Evolutionary conservation across 2,329 filamentous ascomycete genomes (phyloP).

Genomic region (Fusarium praegraminearum): DNA sequence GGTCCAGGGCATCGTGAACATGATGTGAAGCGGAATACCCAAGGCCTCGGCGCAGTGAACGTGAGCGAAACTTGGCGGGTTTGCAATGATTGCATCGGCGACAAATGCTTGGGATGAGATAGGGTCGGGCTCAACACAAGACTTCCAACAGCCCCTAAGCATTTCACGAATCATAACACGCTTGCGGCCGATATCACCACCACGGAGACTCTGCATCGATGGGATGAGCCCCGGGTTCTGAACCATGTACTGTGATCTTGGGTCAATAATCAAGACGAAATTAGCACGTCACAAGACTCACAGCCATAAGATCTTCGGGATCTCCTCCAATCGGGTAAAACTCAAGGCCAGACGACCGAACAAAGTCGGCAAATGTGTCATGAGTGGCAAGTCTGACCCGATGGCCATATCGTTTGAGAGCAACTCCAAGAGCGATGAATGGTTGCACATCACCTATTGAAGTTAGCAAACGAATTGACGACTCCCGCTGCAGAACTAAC

Average conservation of each 20-base stretch:
- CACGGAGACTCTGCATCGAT: background rate
- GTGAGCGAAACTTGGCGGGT: constrained; percentile 82
- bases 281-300: background rate
- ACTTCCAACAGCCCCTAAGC: background rate
- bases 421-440: constrained; percentile 24
- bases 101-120: constrained; percentile 62
- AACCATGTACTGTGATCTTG: background rate
- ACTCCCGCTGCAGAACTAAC: background rate
- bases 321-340: constrained; percentile 32
- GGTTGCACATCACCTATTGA: constrained; percentile 26
- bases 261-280: accelerated
- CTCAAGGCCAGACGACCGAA: constrained; percentile 1
- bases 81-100: constrained; percentile 84
- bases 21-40: constrained; percentile 81
- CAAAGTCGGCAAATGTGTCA: constrained; percentile 15
- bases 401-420: constrained; percentile 24
- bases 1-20: constrained; percentile 89
- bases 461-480: background rate
- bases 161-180: constrained; percentile 5
- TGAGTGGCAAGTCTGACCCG: constrained; percentile 30
- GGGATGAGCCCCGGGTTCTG: constrained; percentile 7
- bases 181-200: background rate
- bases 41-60: constrained; percentile 82
- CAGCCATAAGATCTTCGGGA: constrained; percentile 29
- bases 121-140: background rate